Evolutionary conservation across 2,329 filamentous ascomycete species (phyloP), one percentile per base, ranked within the genome.

Genomic region (Scedosporium aurantiacum): DNA sequence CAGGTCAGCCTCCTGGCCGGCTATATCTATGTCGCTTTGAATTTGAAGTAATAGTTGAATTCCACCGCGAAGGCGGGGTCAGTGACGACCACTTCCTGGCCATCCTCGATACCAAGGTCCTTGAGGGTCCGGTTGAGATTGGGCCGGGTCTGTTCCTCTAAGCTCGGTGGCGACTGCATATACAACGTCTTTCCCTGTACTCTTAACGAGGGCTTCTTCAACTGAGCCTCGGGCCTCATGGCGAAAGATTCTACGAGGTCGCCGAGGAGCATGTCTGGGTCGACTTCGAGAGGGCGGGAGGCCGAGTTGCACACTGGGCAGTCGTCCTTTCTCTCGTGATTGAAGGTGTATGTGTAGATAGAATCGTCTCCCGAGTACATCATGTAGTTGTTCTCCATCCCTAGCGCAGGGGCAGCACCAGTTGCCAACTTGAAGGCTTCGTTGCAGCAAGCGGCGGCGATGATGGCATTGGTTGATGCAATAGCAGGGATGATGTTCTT

Each of bases 401-500:
- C 89, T 16, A 99, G 79, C 65, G 86, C 87, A 0, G 93, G 91
- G 37, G 93, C 94, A 43, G 87, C 84, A 57, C 82, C 85, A 14
- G 90, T 96, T 50, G 88, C 89, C 64, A 99, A 90, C 76, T 99
- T 99, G 76, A 97, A 86, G 1, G 92, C 93, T 74, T 99, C 94
- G 66, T 96, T 97, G 74, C 94, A 97, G 74, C 93, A 97, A 60
- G 90, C 88, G 1, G 93, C 94, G 1, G 94, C 94, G 65, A 99
- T 89, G 68, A 99, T 94, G 62, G 94, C 93, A 71, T 99, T 99
- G 5, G 94, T 99, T 1, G 91, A 96, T 18, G 94, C 94, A 69
- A 99, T 99, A 28, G 94, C 95, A 0, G 94, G 94, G 64, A 99
- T 99, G 73, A 99, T 99, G 75, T 99, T 99, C 76, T 99, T 99